Base-by-base conservation (phyloP, 2,329 filamentous ascomycete species). In the Emmonsia crescens region DNA sequence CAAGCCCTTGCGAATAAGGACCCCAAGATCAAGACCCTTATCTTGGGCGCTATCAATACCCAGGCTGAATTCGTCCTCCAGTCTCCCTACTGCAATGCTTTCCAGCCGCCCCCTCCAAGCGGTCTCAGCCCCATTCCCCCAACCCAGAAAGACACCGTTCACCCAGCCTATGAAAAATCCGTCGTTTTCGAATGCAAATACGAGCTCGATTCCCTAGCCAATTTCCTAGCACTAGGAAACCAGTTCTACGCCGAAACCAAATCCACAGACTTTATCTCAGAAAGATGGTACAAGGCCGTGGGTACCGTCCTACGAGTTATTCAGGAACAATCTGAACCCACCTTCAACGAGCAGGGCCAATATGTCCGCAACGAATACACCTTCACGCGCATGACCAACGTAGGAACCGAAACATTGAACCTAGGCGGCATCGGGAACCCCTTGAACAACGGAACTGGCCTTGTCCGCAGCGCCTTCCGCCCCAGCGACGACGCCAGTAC, bases 171-270 rank as follows among this genome's bases (percentile, higher is more conserved):
- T 71, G 91, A 97, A 70, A 88, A 88, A 0, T 84, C 81, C 0
- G 83, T 86, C 57, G 94, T 99, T 3, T 99, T 96, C 66, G 94
- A 99, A 76, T 99, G 94, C 83, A 99, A 99, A 76, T 99, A 97
- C 75, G 94, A 99, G 78, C 85, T 99, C 27, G 94, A 99, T 76
- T 96, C 92, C 9, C 81, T 99, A 0, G 94, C 92, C 0, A 88
- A 95, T 71, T 99, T 99, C 73, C 82, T 99, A 5, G 85, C 89
- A 0, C 78, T 99, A 1, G 84, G 82, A 21, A 96, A 96, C 69
- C 86, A 96, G 68, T 97, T 96, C 75, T 82, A 94, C 76, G 84
- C 88, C 46, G 83, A 89, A 70, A 95, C 91, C 0, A 82, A 82
- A 1, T 93, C 89, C 0, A 88, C 82, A 0, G 87, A 88, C 1